Base-by-base conservation (phyloP, 495 filamentous ascomycete species). In the Neurospora terricola region DNA sequence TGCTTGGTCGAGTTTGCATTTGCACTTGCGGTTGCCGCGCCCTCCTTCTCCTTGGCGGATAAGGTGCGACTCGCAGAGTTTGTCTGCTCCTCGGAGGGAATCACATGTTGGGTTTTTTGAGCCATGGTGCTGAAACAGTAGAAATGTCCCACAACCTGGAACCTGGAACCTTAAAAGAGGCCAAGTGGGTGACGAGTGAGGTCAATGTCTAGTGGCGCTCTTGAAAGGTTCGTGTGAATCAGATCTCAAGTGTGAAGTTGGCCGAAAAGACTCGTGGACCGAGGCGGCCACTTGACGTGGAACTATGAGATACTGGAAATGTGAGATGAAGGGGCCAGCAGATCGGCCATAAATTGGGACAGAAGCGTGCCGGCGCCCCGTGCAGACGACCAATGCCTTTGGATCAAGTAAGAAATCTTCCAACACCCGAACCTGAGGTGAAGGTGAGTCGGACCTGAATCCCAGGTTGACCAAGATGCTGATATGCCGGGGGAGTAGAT, bases 91-190 rank as follows among this genome's bases (percentile, higher is more conserved):
- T 80, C 80, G 38, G 78, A 62, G 54, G 75, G 74, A 70, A 69
- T 79, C 75, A 74, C 76, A 71, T 78, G 72, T 74, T 80, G 77
- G 42, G 73, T 71, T 78, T 81, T 81, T 73, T 80, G 79, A 48
- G 80, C 77, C 79, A 80, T 77, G 76, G 71, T 69, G 72, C 68
- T 69, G n/a, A 59, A 43, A 71, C 30, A 54, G 48, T 42, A 18
- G 43, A 18, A 40, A 39, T 43, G 38, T 18, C 59, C 71, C 37
- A 59, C 38, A 69, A 39, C 54, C 73, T 39, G 69, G 66, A 43
- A 73, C 2, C 6, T 62, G 6, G 27, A 66, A 66, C 54, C 54
- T 66, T 16, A 14, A 0, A 9, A 66, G 27, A 27, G 12, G 48
- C 23, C 21, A 27, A 59, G 48, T 59, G 48, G 54, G 54, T 12